A percentile compares a stretch with the other conserved stretches of the same genome.
These are phyloP conservation scores for Chlorella sp. DNA, from an alignment of 139 green algal species.

Conservation along the genomic window DNA sequence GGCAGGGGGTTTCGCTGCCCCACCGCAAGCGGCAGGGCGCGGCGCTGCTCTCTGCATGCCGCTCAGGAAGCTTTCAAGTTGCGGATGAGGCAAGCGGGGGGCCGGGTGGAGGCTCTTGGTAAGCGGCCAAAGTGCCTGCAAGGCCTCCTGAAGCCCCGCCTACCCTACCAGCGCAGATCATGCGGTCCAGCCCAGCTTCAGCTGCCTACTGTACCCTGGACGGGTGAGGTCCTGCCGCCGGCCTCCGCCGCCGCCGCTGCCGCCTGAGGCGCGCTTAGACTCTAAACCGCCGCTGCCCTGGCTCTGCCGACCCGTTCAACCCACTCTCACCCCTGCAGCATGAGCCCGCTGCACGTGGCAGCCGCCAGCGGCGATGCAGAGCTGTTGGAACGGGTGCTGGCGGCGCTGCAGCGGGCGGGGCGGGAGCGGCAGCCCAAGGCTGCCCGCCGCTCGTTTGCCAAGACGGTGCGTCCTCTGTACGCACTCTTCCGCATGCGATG, in stretches of 20 bases:
- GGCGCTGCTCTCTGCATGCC: no score
- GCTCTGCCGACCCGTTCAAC: not conserved
- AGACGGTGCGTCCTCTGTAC: conserved; percentile 10
- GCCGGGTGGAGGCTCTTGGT: no score
- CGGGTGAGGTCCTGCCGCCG: not conserved
- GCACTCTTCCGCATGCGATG: no score
- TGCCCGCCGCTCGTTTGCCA: not conserved
- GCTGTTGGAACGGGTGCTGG: conserved; percentile 12
- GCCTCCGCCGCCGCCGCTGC: not conserved
- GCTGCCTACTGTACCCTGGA: conserved; percentile 19
- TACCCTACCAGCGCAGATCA: not conserved
- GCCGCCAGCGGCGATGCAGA: not conserved
- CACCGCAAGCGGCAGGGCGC: no score
- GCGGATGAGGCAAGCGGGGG: no score
- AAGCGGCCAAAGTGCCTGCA: no score
- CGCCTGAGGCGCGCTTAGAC: no score
- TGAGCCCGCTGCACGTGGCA: not conserved
- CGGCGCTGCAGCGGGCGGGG: not conserved
- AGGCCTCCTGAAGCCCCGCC: no score
- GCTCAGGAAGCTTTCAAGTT: no score
- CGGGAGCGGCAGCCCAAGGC: conserved; percentile 9
- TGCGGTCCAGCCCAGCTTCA: not conserved
- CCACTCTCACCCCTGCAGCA: not conserved
- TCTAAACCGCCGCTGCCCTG: not conserved
- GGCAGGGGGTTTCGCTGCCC: no score